A percentile compares a stretch with the other conserved stretches of the same genome.
These are phyloP conservation scores for Scheffersomyces segobiensis DNA, from an alignment of 1,139 yeast genomes.

Conservation along the genomic window DNA sequence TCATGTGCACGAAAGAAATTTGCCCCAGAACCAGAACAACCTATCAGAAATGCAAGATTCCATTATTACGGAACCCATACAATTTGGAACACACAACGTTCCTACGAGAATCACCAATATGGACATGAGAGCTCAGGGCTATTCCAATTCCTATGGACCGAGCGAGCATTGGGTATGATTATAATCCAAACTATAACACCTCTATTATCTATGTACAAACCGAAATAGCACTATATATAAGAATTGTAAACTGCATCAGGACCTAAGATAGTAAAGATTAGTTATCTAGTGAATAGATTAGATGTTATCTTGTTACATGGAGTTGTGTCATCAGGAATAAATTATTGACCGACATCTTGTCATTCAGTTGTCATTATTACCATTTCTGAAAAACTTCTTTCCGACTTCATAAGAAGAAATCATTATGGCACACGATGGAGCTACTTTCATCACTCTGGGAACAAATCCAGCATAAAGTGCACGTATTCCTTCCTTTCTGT, in stretches of 20 bases:
- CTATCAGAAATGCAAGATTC: not conserved
- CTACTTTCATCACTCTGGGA: conserved; percentile 87
- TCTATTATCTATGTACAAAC: not conserved
- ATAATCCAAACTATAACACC: not conserved
- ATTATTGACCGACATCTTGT: no score
- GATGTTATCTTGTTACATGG: no score
- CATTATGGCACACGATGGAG: conserved; percentile 99
- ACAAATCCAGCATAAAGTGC: conserved; percentile 83
- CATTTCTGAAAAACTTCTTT: conserved; percentile 57
- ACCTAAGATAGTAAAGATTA: not conserved
- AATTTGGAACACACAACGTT: not conserved
- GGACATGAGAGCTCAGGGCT: not conserved
- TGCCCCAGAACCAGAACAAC: not conserved
- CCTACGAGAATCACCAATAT: not conserved
- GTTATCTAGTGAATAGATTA: not conserved
- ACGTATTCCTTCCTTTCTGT: conserved; percentile 67
- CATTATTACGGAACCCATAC: not conserved
- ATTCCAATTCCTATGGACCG: not conserved
- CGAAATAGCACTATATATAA: not conserved
- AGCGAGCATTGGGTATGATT: not conserved
- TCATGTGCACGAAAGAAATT: not conserved
- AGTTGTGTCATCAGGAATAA: no score
- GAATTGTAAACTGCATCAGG: not conserved
- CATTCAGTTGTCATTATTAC: conserved; percentile 8
- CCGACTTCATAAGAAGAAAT: conserved; percentile 92